These are phyloP conservation scores for Fusarium aywerte DNA, from an alignment of 2,329 filamentous ascomycete genomes.

Conservation along the genomic window DNA sequence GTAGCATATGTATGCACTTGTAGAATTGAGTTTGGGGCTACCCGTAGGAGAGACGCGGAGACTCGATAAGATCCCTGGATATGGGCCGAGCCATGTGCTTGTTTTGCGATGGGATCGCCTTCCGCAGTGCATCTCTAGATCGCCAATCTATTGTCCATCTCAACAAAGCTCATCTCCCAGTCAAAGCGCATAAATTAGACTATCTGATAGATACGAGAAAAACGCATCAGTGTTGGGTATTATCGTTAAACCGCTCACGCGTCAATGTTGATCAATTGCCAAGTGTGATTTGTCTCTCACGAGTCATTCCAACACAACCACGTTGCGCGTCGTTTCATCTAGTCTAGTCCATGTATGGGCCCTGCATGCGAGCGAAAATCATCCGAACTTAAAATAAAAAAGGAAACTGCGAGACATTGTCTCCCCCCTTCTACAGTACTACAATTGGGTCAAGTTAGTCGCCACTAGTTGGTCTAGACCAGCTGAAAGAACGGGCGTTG, in stretches of 20 bases:
- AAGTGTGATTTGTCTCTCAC: neutral
- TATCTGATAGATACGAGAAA: neutral
- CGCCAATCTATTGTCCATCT: neutral
- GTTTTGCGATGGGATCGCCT: neutral
- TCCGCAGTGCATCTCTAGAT: neutral
- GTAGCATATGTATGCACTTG: too few species aligned
- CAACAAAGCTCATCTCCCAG: neutral
- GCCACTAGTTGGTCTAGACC: neutral
- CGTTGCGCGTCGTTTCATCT: neutral
- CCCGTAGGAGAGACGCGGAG: too few species aligned
- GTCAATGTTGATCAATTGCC: neutral
- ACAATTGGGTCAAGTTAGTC: neutral
- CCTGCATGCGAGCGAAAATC: neutral
- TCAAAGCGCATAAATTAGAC: neutral
- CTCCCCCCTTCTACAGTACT: neutral
- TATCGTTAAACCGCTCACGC: too few species aligned
- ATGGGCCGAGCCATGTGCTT: neutral
- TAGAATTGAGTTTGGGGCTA: neutral
- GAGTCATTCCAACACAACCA: neutral
- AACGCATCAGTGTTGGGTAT: neutral
- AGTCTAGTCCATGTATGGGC: neutral
- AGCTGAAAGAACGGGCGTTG: neutral
- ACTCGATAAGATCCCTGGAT: neutral
- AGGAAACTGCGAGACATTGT: conserved; percentile 1
- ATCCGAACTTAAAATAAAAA: neutral